Conservation (phyloP, 176 grass and related monocot species). For the Avena insularis region DNA sequence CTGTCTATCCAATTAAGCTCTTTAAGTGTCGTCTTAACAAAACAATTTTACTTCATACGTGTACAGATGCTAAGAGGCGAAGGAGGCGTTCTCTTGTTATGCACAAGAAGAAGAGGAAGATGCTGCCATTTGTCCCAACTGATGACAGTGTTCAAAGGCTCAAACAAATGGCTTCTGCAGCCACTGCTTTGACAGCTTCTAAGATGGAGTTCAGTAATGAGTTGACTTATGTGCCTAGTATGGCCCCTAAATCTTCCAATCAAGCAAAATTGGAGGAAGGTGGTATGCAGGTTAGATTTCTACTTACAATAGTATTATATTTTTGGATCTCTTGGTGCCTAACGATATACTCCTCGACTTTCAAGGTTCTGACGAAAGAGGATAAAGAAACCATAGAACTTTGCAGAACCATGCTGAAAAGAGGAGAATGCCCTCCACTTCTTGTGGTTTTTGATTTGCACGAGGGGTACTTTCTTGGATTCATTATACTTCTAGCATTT, state of each 20-base stretch:
- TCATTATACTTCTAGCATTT: constrained; percentile 11
- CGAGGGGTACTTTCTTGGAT: constrained; percentile 65
- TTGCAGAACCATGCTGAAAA: constrained; percentile 74
- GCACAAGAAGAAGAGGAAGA: constrained; percentile 81
- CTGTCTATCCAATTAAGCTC: constrained; percentile 10
- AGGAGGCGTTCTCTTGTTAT: constrained; percentile 70
- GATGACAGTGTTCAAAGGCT: constrained; percentile 61
- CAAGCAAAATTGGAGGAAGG: constrained; percentile 70
- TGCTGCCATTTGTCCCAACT: constrained; percentile 75
- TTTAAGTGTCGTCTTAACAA: constrained; percentile 18
- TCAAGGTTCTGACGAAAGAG: constrained; percentile 75
- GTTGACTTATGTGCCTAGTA: constrained; percentile 62
- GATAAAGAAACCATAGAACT: constrained; percentile 81
- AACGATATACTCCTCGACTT: constrained; percentile 25
- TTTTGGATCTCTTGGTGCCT: background rate
- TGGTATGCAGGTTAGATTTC: constrained; percentile 81
- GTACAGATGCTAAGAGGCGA: constrained; percentile 65
- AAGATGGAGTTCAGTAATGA: constrained; percentile 84
- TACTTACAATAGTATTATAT: background rate
- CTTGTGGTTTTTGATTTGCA: constrained; percentile 75
- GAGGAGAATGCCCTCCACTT: constrained; percentile 88
- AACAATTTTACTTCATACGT: constrained; percentile 8
- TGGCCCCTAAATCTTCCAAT: constrained; percentile 72
- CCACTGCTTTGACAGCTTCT: constrained; percentile 71
- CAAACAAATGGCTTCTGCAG: constrained; percentile 85